Evolutionary conservation across 1,284 basidiomycete species (phyloP).

Genomic region (Malassezia globosa): DNA sequence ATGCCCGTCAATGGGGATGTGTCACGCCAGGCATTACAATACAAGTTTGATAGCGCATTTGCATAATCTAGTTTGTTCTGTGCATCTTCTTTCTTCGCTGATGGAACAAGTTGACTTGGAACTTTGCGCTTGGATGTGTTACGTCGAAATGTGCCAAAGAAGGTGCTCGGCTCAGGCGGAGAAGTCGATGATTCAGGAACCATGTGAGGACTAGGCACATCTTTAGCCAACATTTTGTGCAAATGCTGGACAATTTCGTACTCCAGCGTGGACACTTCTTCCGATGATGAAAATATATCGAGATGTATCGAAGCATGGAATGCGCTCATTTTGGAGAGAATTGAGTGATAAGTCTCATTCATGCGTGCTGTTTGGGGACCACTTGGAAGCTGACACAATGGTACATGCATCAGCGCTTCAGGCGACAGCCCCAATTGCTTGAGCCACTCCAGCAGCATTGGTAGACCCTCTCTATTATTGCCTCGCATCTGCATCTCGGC

Average conservation of each 20-base stretch:
- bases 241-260: background rate
- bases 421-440: background rate
- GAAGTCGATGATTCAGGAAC: background rate
- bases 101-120: background rate
- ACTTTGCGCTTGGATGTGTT: background rate
- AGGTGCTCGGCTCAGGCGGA: background rate
- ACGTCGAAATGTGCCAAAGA: background rate
- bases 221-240: background rate
- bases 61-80: background rate
- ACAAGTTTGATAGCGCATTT: background rate
- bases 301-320: background rate
- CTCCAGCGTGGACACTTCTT: background rate
- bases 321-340: slow-evolving; percentile 1
- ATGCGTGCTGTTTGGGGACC: background rate
- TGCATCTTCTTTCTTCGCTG: background rate
- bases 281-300: background rate
- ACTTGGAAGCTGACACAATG: slow-evolving; percentile 1
- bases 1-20: background rate
- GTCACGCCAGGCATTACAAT: background rate
- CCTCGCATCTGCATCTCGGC: slow-evolving; percentile 34
- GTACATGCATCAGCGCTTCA: slow-evolving; percentile 1
- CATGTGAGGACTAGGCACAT: background rate
- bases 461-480: background rate
- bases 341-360: background rate
- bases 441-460: background rate